Base-by-base conservation (phyloP, 1,284 basidiomycete species). In the Cystobasidiaceae sp. region DNA sequence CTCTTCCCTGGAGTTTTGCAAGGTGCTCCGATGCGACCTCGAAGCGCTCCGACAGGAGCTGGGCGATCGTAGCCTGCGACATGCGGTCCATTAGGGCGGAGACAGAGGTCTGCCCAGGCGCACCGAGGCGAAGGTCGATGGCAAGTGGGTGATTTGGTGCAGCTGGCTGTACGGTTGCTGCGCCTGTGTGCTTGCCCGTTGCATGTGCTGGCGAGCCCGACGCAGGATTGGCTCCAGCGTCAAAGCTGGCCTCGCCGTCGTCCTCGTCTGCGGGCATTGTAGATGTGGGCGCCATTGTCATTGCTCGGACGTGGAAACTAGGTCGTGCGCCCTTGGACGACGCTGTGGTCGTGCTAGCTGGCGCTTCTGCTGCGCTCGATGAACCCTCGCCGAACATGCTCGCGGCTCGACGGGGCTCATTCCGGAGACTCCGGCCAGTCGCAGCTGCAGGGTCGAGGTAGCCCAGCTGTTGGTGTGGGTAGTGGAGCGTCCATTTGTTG, bases 61-160 rank as follows among this genome's bases (percentile, higher is more conserved):
- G 90, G 30, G 93, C 90, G 70, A 98, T 93, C 6, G 92, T 94
- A 73, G 90, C 90, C 80, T 97, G 93, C 56, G 97, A 85, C 69
- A 93, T 89, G 4, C 88, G 86, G 54, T 97, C 92, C 44, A 97
- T 85, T 8, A 89, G 82, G 2, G 85, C 83, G 19, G 90, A 86
- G 49, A 83, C 80, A 3, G 86, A 82, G 0, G 87, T 84, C 8
- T 84, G 83, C 39, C 85, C 82, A 32, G 85, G 79, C 7, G 73
- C 70, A 27, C 93, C 94, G 55, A 97, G 85, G 75, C 92, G 91
- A 74, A 98, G 59, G 97, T 77, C 44, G 76, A 78, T 67, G 77
- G 75, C 30, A 68, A 72, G 49, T 67, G 71, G 15, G 65, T 68
- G 32, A 67, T 64, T 64, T 9, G 39, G 54, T 30, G 56, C 23